A percentile compares a stretch with the other conserved stretches of the same genome.
Evolutionary conservation across 108 stramenopile species (phyloP).

Genomic region (Discostella pseudostelligera): DNA sequence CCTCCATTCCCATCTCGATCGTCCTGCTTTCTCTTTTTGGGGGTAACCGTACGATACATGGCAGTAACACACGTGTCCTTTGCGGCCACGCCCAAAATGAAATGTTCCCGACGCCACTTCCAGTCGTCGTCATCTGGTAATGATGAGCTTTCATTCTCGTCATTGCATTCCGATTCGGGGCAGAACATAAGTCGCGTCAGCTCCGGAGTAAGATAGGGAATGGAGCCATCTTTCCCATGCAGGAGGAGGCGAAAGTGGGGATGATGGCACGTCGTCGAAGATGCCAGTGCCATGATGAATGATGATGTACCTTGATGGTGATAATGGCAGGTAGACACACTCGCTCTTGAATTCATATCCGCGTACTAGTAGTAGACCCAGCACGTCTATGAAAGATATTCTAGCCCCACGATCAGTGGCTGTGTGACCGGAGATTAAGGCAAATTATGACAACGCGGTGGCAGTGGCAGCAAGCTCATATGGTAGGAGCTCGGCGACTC

Average conservation of each 20-base stretch:
- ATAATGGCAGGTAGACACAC: background rate
- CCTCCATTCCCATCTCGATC: background rate
- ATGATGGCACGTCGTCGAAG: background rate
- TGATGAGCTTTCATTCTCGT: constrained; percentile 3
- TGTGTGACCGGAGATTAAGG: too few relatives aligned
- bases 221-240: constrained; percentile 67
- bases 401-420: too few relatives aligned
- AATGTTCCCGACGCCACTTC: constrained; percentile 32
- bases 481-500: too few relatives aligned
- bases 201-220: constrained; percentile 70
- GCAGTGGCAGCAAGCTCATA: too few relatives aligned
- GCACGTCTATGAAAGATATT: background rate
- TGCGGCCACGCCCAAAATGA: constrained; percentile 72
- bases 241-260: constrained; percentile 54
- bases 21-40: constrained; percentile 18
- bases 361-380: background rate
- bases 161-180: constrained; percentile 17
- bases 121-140: constrained; percentile 9
- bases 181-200: constrained; percentile 59
- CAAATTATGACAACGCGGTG: too few relatives aligned
- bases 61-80: constrained; percentile 71
- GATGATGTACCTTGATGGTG: constrained; percentile 4
- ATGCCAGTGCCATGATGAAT: background rate
- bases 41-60: constrained; percentile 30
- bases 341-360: too few relatives aligned